phyloP scores from a whole-genome alignment of 2,329 filamentous ascomycete genomes.

The Botrytis galanthina region DNA sequence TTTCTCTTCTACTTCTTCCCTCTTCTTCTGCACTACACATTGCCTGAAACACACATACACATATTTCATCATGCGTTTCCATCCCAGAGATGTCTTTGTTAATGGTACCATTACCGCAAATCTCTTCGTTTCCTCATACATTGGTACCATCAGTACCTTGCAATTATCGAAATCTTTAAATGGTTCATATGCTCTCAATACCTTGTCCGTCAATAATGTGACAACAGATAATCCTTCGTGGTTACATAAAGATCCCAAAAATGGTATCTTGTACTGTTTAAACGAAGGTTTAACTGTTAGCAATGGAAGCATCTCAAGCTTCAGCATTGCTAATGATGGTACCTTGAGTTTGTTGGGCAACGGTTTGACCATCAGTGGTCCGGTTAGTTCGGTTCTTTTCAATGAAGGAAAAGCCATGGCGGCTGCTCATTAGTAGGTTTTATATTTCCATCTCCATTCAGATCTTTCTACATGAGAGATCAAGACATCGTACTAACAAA shows the following conservation, averaged over 20 bases:
- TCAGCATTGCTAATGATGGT: conserved; percentile 41
- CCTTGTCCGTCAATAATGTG: conserved; percentile 27
- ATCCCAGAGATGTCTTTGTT: conserved; percentile 26
- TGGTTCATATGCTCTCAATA: conserved; percentile 29
- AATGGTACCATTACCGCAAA: conserved; percentile 26
- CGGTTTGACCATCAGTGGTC: conserved; percentile 42
- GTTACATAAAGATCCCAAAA: conserved; percentile 31
- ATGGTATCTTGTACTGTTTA: conserved; percentile 32
- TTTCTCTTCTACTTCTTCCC: not conserved
- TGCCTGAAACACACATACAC: not conserved
- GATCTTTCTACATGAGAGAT: not conserved
- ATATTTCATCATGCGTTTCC: conserved; percentile 26
- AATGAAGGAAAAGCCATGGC: conserved; percentile 43
- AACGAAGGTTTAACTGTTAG: conserved; percentile 28
- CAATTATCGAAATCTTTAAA: conserved; percentile 32
- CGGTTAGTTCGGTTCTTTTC: conserved; percentile 43
- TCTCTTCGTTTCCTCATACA: conserved; percentile 43
- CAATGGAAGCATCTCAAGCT: conserved; percentile 30
- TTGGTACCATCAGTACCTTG: conserved; percentile 40
- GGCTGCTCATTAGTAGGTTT: conserved; percentile 36
- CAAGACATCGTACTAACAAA: not conserved
- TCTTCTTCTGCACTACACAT: not conserved
- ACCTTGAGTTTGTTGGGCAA: conserved; percentile 42
- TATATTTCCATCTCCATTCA: not conserved
- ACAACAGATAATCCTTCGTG: conserved; percentile 32